Base-by-base conservation (phyloP, 495 filamentous ascomycete genomes). In the Lineolata rhizophorae region DNA sequence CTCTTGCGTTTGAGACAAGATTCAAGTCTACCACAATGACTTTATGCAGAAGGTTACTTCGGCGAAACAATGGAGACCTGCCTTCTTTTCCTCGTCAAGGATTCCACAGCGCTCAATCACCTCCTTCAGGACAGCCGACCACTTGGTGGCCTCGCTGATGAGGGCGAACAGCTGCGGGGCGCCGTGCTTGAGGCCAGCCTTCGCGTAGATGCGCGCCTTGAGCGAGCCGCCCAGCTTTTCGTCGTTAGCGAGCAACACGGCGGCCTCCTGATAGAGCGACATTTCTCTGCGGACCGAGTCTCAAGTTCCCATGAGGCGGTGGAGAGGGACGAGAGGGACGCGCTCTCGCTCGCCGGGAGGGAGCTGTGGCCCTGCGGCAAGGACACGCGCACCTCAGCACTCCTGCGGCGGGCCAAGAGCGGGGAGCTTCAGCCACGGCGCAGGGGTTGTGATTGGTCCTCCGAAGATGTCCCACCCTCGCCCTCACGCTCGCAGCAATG, bases 201-300 rank as follows among this genome's bases (percentile, higher is more conserved):
- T 65, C 34, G 63, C 58, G 52, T 80, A 94, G 32, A 92, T 62
- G 18, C 76, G 60, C 1, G 79, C 75, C 48, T 83, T 87, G 45
- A 92, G 64, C n/a, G 71, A 84, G 20, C 76, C 77, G 15, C 70
- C 67, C 9, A 59, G 47, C 10, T 65, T 64, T n/a, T 55, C 40
- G 0, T 70, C 53, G 12, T 63, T 63, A 2, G 65, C 65, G 30
- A 97, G 55, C 25, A 93, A 54, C 5, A 61, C 54, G 3, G 77
- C 81, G 16, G 82, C 74, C 53, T 97, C 87, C 49, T 87, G 74
- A 54, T 97, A 97, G 37, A 97, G 78, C 29, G 85, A 92, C 87
- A 97, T 90, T 32, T 9, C 20, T 32, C 8, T 32, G 16, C 15
- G 28, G 11, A 30, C 6, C 14, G 28, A 14, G 22, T n/a, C n/a